Conservation (phyloP, 2,329 filamentous ascomycete species). For the Pleurostoma richardsiae region DNA sequence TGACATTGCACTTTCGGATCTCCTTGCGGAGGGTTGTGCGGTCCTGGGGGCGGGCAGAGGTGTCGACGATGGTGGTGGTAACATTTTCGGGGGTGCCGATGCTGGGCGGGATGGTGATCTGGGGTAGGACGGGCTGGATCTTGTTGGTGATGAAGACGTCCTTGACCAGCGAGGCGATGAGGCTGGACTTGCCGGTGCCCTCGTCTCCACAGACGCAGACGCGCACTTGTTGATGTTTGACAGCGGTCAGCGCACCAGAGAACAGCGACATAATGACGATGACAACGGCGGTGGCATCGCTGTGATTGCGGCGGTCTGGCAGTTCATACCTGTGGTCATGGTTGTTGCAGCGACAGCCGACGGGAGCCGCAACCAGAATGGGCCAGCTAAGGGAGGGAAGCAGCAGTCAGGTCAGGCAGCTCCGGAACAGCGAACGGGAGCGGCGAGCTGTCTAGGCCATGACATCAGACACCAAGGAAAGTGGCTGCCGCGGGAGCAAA, state of each 20-base stretch:
- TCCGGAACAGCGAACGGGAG: too few relatives aligned
- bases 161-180: constrained; percentile 94
- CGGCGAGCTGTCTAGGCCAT: too few relatives aligned
- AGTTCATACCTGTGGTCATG: constrained; percentile 4
- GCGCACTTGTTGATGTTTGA: constrained; percentile 52
- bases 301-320: neutral
- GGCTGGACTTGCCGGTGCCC: constrained; percentile 86
- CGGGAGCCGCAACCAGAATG: too few relatives aligned
- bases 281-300: neutral
- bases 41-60: constrained; percentile 90
- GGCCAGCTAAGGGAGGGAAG: too few relatives aligned
- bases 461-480: too few relatives aligned
- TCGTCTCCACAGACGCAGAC: constrained; percentile 97
- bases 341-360: neutral
- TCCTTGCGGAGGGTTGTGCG: constrained; percentile 86
- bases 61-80: constrained; percentile 96
- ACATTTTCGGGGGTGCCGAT: constrained; percentile 94
- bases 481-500: too few relatives aligned
- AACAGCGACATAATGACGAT: neutral
- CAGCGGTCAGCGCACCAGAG: constrained; percentile 7
- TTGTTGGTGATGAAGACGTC: constrained; percentile 94
- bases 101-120: constrained; percentile 90
- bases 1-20: constrained; percentile 94
- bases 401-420: too few relatives aligned
- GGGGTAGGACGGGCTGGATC: constrained; percentile 89